Percentiles rank a stretch among this genome's conserved stretches.
These are phyloP conservation scores for Oemleria cerasiformis DNA, from an alignment of 306 rosid species.

Conservation along the genomic window DNA sequence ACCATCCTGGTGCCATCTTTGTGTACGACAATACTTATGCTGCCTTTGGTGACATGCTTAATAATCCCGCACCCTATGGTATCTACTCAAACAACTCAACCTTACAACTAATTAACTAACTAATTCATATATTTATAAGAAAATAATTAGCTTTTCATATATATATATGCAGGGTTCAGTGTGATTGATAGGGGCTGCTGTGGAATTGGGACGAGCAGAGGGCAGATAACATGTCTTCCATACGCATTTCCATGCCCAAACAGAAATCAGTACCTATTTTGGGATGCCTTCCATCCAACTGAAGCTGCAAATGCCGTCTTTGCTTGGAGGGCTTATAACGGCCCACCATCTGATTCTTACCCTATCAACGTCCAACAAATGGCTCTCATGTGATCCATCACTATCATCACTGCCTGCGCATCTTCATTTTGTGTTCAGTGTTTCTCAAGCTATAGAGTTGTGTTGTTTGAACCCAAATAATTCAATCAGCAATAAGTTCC, in stretches of 20 bases:
- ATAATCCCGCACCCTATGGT: conserved; percentile 62
- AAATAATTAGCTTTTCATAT: no score
- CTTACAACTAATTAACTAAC: neutral
- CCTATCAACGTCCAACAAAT: conserved; percentile 74
- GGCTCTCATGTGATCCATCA: conserved; percentile 35
- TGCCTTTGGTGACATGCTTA: conserved; percentile 64
- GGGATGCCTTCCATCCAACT: conserved; percentile 91
- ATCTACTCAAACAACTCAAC: neutral
- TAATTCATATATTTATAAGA: no score
- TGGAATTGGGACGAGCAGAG: conserved; percentile 56
- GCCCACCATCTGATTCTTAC: conserved; percentile 47
- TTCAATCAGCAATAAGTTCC: no score
- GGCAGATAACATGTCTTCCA: conserved; percentile 69
- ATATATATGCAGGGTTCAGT: conserved; percentile 41
- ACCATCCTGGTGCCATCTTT: conserved; percentile 47
- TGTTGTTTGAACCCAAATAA: no score
- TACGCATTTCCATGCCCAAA: conserved; percentile 42
- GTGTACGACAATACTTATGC: conserved; percentile 53
- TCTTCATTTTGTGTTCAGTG: neutral
- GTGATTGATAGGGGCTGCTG: conserved; percentile 74
- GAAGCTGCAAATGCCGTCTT: conserved; percentile 54
- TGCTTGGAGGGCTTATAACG: conserved; percentile 62
- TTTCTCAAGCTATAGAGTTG: neutral
- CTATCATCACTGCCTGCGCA: neutral
- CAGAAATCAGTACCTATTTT: conserved; percentile 49